Evolutionary conservation across 2,329 filamentous ascomycete species (phyloP).

Genomic region (Fusarium concolor): DNA sequence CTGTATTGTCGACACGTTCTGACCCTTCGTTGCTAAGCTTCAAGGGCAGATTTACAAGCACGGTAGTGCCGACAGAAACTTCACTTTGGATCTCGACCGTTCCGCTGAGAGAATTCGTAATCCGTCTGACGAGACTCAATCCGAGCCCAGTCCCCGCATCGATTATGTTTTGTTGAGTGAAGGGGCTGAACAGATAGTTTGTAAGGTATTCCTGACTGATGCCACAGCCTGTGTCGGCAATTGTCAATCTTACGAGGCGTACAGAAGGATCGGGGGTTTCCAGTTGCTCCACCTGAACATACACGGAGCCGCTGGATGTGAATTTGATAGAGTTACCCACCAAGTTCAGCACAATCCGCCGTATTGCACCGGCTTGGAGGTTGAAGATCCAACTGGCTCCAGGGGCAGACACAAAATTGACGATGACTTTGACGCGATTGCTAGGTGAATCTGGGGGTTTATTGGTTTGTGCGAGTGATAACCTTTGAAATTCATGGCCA

Average conservation of each 20-base stretch:
- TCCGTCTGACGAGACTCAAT: background rate
- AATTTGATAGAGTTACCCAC: background rate
- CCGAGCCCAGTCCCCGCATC: background rate
- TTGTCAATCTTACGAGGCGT: background rate
- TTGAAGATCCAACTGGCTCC: background rate
- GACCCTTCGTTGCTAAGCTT: background rate
- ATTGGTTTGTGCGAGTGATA: background rate
- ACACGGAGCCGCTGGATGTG: background rate
- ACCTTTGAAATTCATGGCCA: conserved; percentile 3
- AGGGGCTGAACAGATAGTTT: background rate
- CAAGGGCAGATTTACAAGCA: background rate
- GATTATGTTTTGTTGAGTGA: conserved; percentile 1
- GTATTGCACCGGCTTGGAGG: background rate
- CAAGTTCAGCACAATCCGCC: background rate
- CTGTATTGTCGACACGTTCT: too few species aligned
- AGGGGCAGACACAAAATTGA: background rate
- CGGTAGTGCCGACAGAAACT: background rate
- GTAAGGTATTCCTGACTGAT: background rate
- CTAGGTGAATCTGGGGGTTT: rapidly evolving
- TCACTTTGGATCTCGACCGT: background rate
- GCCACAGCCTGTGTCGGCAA: conserved; percentile 1
- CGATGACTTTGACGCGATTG: rapidly evolving
- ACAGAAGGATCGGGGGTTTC: background rate
- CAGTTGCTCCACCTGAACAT: background rate
- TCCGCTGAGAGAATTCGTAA: background rate